Conservation (phyloP, 305 asterid species). For the Rubia occidens region DNA sequence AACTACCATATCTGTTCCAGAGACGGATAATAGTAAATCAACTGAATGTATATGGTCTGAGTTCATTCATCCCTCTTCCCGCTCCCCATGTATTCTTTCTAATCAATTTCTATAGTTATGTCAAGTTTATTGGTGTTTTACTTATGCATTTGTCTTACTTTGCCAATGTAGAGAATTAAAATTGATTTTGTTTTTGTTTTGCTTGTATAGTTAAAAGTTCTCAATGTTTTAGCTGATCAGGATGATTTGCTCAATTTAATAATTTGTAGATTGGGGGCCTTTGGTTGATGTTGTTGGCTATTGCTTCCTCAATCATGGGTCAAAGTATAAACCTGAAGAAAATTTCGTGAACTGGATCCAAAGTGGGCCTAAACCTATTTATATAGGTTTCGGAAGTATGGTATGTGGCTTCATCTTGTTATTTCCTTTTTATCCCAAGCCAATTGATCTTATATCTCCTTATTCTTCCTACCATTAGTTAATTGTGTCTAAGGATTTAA, state of each 20-base stretch:
- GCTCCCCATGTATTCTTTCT: neutral
- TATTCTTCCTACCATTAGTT: neutral
- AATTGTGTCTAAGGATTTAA: no score
- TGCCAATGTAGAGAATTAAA: neutral
- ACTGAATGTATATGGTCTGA: neutral
- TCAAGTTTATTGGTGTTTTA: neutral
- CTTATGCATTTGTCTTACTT: neutral
- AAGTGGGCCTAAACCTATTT: conserved; percentile 66
- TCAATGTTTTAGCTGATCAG: neutral
- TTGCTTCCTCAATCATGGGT: conserved; percentile 73
- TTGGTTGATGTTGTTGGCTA: conserved; percentile 91
- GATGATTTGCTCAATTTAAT: neutral
- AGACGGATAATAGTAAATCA: neutral
- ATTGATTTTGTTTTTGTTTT: neutral
- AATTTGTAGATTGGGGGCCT: conserved; percentile 85
- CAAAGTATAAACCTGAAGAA: conserved; percentile 60
- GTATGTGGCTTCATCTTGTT: conserved; percentile 29
- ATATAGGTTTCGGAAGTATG: conserved; percentile 98
- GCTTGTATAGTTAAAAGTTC: conserved; percentile 1
- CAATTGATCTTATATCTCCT: neutral
- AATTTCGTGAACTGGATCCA: conserved; percentile 70
- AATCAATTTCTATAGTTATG: neutral
- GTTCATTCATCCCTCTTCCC: neutral
- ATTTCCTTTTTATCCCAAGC: neutral
- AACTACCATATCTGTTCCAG: neutral